Conservation (phyloP, 176 grass and related monocot genomes). For the sorghum (Sorghum bicolor) region DNA sequence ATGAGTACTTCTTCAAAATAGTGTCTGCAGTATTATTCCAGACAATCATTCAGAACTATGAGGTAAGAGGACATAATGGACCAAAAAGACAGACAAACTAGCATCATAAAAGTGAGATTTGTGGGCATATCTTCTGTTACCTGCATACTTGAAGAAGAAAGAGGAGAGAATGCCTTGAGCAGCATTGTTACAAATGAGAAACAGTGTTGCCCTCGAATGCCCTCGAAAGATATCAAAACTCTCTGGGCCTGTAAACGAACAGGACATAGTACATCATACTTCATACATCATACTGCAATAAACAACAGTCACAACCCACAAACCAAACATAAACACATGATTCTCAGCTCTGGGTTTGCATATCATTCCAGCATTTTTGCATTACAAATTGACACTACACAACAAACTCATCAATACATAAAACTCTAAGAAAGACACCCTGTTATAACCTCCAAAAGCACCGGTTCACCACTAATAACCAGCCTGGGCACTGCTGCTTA, state of each 20-base stretch:
- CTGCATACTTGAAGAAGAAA: conserved; percentile 99
- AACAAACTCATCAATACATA: conserved; percentile 14
- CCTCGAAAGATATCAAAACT: conserved; percentile 96
- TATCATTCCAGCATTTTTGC: background rate
- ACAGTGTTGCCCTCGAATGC: conserved; percentile 90
- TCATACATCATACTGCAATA: conserved; percentile 22
- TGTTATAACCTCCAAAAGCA: background rate
- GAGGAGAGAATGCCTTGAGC: conserved; percentile 99
- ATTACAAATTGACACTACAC: background rate
- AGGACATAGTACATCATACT: conserved; percentile 25
- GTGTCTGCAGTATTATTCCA: conserved; percentile 59
- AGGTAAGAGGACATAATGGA: background rate
- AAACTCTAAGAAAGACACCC: conserved; percentile 7
- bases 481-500: background rate
- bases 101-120: conserved; percentile 2
- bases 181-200: conserved; percentile 99
- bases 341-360: background rate
- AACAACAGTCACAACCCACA: background rate
- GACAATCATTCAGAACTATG: conserved; percentile 15
- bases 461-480: background rate
- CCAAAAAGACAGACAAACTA: background rate
- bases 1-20: conserved; percentile 99
- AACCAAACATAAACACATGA: conserved; percentile 15
- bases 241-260: conserved; percentile 61
- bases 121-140: conserved; percentile 35